Evolutionary conservation across 768 basidiomycete species (phyloP), one percentile per base, ranked within the genome.

Genomic region (Rickenella mellea): DNA sequence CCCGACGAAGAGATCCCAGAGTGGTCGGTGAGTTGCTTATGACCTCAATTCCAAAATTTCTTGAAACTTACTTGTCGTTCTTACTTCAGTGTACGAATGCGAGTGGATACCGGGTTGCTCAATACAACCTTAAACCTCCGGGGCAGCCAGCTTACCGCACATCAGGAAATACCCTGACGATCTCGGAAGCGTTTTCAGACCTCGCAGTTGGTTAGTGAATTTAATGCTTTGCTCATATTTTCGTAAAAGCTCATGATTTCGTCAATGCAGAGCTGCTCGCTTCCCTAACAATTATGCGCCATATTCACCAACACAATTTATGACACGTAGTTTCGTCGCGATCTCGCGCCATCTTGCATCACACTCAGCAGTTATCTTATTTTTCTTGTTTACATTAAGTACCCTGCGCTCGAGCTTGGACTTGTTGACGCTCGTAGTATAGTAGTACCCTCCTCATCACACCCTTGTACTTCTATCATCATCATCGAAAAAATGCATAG

Each of bases 21-120:
- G 61, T 87, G 83, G 83, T 68, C 82, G 55, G 83, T 86, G 57
- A 55, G 83, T 70, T 41, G 15, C 33, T 19, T 45, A n/a, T 48
- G 31, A 19, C 28, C 26, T 27, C 22, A 39, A 15, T 27, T 17
- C 17, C 30, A 33, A 31, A 22, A 32, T 45, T 43, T 41, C 40
- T 42, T 52, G 22, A 20, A n/a, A n/a, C 37, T 20, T 24, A 26
- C 6, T 15, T n/a, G 10, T 10, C 30, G 24, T 32, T 17, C 31
- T 2, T 43, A 27, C 30, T 28, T 11, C 48, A 83, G 80, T 81
- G 79, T 47, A 65, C 73, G 32, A 65, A 66, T 38, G 65, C 66
- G 27, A 73, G 75, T 27, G 70, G 76, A 53, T 61, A 64, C 36
- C 44, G 80, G 26, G 73, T 82, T 19, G 82, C 80, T 14, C 76